Evolutionary conservation across 2,329 filamentous ascomycete genomes (phyloP), one percentile per base, ranked within the genome.

Genomic region (Penicillium frequentans): DNA sequence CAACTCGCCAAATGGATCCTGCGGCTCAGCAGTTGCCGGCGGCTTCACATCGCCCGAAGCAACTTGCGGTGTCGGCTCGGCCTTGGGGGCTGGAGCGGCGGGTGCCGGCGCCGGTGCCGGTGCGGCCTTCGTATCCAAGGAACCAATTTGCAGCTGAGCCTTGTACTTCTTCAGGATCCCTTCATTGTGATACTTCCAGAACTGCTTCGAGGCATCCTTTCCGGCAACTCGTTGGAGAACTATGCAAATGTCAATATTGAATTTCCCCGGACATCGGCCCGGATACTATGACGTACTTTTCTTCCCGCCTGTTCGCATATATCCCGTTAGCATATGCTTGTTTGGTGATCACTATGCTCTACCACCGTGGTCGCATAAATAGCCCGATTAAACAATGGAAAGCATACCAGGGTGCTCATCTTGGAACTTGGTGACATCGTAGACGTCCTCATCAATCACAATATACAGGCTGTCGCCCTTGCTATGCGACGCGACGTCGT

Each of bases 391-490:
- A 19, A 16, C 13, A 5, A 1, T 16, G 33, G 42, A 29, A n/a
- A 23, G 66, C 72, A 55, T 68, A 78, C 77, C 78, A 68, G 90
- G 90, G 75, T 93, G 90, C 64, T 93, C 89, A 59, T 93, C 88
- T 74, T 91, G 89, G 75, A 93, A 93, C 71, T 87, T 92, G 67
- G 92, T 96, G 68, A 98, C 75, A 73, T 99, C 93, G 77, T 96
- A 98, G 65, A 98, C 93, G 76, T 98, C 93, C 69, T 93, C 90
- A 66, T 98, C 93, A 65, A 98, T 87, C 64, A 96, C 86, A 70
- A 98, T 90, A 86, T 88, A 98, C 60, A 97, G 82, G 73, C 88
- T 88, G 71, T 91, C 86, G 46, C 88, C 77, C 80, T 93, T 96
- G 83, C 91, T 96, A 78, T 98, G 93, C 78, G 90, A 86, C 73